Evolutionary conservation across 805 yeast species (phyloP).

Genomic region (Ogataea trehalophila): DNA sequence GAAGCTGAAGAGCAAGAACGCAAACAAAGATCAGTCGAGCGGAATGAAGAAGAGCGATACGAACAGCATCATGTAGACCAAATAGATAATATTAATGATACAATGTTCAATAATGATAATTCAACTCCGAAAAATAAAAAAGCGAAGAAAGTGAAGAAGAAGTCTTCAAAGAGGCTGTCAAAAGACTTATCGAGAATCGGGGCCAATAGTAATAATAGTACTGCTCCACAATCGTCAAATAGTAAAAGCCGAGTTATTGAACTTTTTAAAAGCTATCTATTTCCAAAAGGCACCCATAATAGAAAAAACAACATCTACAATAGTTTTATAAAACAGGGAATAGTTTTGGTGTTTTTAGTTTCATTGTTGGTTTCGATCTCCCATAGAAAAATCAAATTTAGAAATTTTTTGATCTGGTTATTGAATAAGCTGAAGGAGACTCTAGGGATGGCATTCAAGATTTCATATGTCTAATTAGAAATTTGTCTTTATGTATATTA

Average conservation of each 20-base stretch:
- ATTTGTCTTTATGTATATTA: neutral
- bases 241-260: neutral
- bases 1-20: conserved; percentile 2
- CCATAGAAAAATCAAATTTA: conserved; percentile 4
- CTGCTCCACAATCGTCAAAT: neutral
- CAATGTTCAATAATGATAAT: neutral
- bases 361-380: conserved; percentile 14
- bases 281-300: neutral
- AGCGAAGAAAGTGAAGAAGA: conserved; percentile 2
- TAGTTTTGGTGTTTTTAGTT: conserved; percentile 12
- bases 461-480: conserved; percentile 19
- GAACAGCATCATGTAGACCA: conserved; percentile 1
- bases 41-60: neutral
- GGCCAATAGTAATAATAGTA: too few species aligned
- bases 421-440: conserved; percentile 16
- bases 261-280: conserved; percentile 3
- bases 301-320: conserved; percentile 1
- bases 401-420: conserved; percentile 15
- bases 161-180: neutral
- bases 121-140: neutral
- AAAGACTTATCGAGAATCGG: too few species aligned
- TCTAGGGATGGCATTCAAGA: conserved; percentile 25
- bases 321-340: conserved; percentile 9
- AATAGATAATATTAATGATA: neutral
- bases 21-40: neutral